A percentile compares a stretch with the other conserved stretches of the same genome.
phyloP scores from a whole-genome alignment of 192 early-diverging fungal genomes.

The Piromyces finnis region DNA sequence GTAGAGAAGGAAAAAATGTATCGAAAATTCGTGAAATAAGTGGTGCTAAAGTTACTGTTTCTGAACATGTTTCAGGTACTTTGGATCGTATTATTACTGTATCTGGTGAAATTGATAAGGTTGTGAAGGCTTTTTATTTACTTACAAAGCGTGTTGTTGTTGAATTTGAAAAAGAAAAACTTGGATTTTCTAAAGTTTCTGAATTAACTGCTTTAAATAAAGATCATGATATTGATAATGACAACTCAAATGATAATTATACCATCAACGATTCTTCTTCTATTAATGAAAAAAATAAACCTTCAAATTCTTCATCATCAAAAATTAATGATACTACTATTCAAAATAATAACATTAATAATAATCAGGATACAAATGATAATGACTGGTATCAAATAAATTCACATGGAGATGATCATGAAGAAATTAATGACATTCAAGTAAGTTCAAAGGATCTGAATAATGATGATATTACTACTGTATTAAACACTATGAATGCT shows the following conservation, averaged over 20 bases:
- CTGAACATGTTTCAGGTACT: constrained; percentile 1
- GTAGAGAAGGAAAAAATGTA: constrained; percentile 6
- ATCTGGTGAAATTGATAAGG: neutral
- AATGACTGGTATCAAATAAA: neutral
- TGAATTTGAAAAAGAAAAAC: neutral
- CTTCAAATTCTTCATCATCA: no score
- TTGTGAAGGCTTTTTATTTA: neutral
- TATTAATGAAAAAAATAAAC: no score
- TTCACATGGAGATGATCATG: neutral
- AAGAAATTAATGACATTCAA: neutral
- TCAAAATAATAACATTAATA: no score
- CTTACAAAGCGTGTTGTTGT: neutral
- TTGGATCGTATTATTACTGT: constrained; percentile 2
- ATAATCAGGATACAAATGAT: neutral
- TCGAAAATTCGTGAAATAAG: neutral
- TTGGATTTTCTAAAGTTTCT: neutral
- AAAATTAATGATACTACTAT: no score
- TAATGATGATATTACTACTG: neutral
- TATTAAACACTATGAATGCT: neutral
- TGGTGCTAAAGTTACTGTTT: constrained; percentile 1
- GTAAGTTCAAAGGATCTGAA: neutral
- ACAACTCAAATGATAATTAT: neutral
- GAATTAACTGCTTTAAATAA: neutral
- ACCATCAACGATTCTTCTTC: no score
- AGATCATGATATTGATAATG: neutral